Evolutionary conservation across 768 basidiomycete genomes (phyloP).

Genomic region (Kwoniella dendrophila): DNA sequence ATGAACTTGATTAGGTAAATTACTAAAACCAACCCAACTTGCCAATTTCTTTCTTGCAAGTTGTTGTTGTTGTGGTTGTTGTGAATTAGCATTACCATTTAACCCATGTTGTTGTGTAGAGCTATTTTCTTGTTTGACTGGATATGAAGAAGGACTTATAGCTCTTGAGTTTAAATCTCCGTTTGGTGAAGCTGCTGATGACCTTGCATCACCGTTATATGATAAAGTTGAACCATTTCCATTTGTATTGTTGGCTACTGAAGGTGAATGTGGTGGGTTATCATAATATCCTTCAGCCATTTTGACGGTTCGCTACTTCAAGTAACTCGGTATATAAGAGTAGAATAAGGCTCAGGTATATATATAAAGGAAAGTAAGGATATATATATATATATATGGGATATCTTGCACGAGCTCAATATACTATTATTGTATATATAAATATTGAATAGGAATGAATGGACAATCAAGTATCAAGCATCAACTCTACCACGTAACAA

Average conservation of each 20-base stretch:
- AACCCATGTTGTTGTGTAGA: too few species aligned
- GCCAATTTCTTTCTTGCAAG: slow-evolving; percentile 52
- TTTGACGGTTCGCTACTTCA: background rate
- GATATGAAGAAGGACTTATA: slow-evolving; percentile 12
- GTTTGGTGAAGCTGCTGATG: slow-evolving; percentile 15
- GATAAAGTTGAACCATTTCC: slow-evolving; percentile 14
- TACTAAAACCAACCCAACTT: slow-evolving; percentile 67
- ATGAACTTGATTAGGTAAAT: slow-evolving; percentile 98
- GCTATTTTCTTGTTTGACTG: slow-evolving; percentile 37
- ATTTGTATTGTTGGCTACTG: background rate
- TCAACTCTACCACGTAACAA: background rate
- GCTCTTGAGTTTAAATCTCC: slow-evolving; percentile 11
- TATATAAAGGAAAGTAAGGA: background rate
- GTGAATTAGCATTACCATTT: slow-evolving; percentile 3
- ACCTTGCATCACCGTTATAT: slow-evolving; percentile 12
- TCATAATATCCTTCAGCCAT: slow-evolving; percentile 49
- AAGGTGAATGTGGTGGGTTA: slow-evolving; percentile 17
- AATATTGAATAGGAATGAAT: slow-evolving; percentile 9
- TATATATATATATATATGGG: slow-evolving; percentile 7
- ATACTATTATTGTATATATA: too few species aligned
- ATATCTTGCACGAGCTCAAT: too few species aligned
- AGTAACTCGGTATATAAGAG: background rate
- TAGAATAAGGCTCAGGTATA: too few species aligned
- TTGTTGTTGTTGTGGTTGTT: slow-evolving; percentile 1
- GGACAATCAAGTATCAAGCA: slow-evolving; percentile 8